phyloP scores from a whole-genome alignment of 2,329 filamentous ascomycete species.

The Neonectria magnoliae region DNA sequence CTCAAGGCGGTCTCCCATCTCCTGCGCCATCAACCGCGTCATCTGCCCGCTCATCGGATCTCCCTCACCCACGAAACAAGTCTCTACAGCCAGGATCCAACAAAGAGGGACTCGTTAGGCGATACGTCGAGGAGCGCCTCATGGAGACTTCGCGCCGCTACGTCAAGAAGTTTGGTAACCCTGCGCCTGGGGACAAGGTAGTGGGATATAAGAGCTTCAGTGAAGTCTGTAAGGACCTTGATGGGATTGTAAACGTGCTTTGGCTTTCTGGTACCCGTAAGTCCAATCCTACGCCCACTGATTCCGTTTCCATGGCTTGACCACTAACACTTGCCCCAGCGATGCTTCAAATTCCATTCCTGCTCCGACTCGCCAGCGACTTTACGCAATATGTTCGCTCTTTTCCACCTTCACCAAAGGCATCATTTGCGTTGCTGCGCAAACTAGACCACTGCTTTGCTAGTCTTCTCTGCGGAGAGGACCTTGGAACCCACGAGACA shows the following conservation, averaged over 20 bases:
- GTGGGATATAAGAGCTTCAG: slow-evolving; percentile 68
- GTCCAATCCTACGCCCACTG: slow-evolving; percentile 43
- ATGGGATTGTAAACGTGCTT: slow-evolving; percentile 78
- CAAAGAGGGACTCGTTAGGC: slow-evolving; percentile 68
- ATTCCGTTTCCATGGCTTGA: background rate
- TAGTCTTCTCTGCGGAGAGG: slow-evolving; percentile 74
- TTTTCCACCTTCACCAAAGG: slow-evolving; percentile 70
- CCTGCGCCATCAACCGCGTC: slow-evolving; percentile 62
- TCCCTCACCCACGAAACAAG: slow-evolving; percentile 66
- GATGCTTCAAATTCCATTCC: slow-evolving; percentile 79
- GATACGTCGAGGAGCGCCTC: slow-evolving; percentile 65
- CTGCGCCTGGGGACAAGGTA: slow-evolving; percentile 58
- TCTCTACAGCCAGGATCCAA: slow-evolving; percentile 65
- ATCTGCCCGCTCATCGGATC: slow-evolving; percentile 52
- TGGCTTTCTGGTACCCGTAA: slow-evolving; percentile 90
- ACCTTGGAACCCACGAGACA: slow-evolving; percentile 70
- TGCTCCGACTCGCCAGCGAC: slow-evolving; percentile 80
- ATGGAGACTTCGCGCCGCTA: slow-evolving; percentile 66
- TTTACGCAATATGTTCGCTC: slow-evolving; percentile 76
- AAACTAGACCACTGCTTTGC: slow-evolving; percentile 89
- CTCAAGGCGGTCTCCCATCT: slow-evolving; percentile 58
- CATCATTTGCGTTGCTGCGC: slow-evolving; percentile 75
- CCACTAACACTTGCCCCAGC: slow-evolving; percentile 28
- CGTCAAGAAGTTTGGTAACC: slow-evolving; percentile 65
- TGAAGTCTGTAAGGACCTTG: slow-evolving; percentile 79